Base-by-base conservation (phyloP, 2,329 filamentous ascomycete species). In the Tothia fuscella region DNA sequence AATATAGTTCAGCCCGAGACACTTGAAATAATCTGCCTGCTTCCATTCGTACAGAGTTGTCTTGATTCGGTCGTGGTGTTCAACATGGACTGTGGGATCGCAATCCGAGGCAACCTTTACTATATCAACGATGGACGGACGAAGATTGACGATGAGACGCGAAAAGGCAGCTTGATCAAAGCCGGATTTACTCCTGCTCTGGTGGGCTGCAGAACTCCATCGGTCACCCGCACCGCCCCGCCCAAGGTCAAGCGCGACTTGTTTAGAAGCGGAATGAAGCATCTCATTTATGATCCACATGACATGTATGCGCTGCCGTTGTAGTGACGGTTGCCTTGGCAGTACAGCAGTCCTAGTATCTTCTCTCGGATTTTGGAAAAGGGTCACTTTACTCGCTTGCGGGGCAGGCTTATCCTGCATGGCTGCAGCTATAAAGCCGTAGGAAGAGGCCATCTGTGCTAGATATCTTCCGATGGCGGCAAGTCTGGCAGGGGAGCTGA, bases 21-120 rank as follows among this genome's bases (percentile, higher is more conserved):
- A 19, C 19, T 34, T 34, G 36, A 38, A 47, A 42, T 42, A 42
- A 26, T 21, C 29, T 9, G 39, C 20, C n/a, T 34, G 24, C 25
- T 45, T 19, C 45, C 45, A 47, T 9, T 45, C 14, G 16, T 35
- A 28, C 16, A 47, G 33, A 6, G 46, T 16, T 3, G 7, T 24
- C 12, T 19, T 19, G 17, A 47, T 17, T 14, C 35, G 30, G 14
- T 38, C 33, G 24, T 40, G 36, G 17, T 35, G 36, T 33, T 45
- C 45, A 4, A 13, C 19, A 17, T 47, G 41, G 12, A 22, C 22
- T 10, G 25, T n/a, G 16, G 14, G 42, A 17, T 24, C 29, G 30
- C 25, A 44, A 14, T 30, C 19, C n/a, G 45, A 19, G 6, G 31
- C 20, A 33, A 24, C 38, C 24, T 40, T 36, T 10, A 45, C 31